Evolutionary conservation across 1,139 yeast species (phyloP), one percentile per base, ranked within the genome.

Genomic region (Scheffersomyces titani): DNA sequence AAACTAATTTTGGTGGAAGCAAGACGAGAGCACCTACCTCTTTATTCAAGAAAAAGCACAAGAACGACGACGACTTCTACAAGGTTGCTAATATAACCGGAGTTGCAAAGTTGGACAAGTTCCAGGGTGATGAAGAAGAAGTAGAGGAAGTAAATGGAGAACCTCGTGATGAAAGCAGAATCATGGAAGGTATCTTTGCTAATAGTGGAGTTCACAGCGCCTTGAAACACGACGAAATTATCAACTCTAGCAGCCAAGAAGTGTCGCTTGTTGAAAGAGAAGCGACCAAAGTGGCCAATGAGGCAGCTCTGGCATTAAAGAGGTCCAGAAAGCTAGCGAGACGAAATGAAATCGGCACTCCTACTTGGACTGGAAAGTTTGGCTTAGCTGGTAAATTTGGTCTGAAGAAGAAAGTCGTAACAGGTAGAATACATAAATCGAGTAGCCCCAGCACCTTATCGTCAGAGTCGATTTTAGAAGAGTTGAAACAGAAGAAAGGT

Each of bases 321-420:
- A 82, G 83, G 58, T 91, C 97, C 0, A 74, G 97, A 52, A 82
- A 77, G 56, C 74, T 77, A 36, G 85, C 97, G 0, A 80, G 91
- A 54, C 81, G 79, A 59, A 85, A 86, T 22, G 84, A 83, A 44
- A 78, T 92, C 36, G 97, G 97, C 3, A 87, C 90, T 0, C 98
- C 98, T 0, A 94, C 99, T 0, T 94, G 98, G 97, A 94, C 99
- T 0, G 99, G 99, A 0, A 84, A 84, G 63, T 92, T 89, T 76
- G 99, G 99, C 0, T 71, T 77, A 21, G 97, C 97, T 0, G 97
- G 97, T 2, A 57, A 80, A 71, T 71, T 73, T 70, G 64, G 79
- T 49, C 65, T 66, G 3, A 73, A 69, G 54, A 62, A 58, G 55
- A 58, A 51, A 20, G 16, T 22, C 9, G n/a, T 16, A 19, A 7